Base-by-base conservation (phyloP, 192 early-diverging fungal species). In the Globomyces pollinis-pini region DNA sequence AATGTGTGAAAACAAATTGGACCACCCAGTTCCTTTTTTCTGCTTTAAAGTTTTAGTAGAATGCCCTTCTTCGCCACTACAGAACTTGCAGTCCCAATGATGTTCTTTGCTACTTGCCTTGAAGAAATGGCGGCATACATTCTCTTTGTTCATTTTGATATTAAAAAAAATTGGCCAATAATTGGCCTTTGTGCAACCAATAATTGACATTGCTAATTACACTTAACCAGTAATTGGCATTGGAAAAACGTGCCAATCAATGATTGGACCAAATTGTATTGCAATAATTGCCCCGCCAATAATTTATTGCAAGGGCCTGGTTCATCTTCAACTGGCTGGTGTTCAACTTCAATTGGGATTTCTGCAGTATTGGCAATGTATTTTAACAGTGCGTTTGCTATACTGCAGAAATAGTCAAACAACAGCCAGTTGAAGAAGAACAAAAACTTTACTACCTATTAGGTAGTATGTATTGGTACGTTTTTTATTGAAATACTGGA, bases 51-150 rank as follows among this genome's bases (percentile, higher is more conserved):
- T 16, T 42, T 42, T 42, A 9, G 41, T 16, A 42, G 15, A 5
- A 9, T 42, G 41, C 18, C 41, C 41, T 12, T 42, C 41, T n/a
- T n/a, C n/a, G 18, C 11, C 41, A 42, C 41, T 42, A 42, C 41
- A 42, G 18, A 42, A 42, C 18, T 42, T 42, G 41, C 41, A 42
- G 18, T 42, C 41, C 41, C 41, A 42, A 42, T 42, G 18, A 5
- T 42, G 15, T 3, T 42, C 41, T 42, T 42, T 42, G 3, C 11
- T 42, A 16, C 15, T 16, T 42, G 11, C 18, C 41, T 42, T 42
- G 41, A 42, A 42, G 41, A 36, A 36, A 36, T n/a, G n/a, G n/a
- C n/a, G n/a, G n/a, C n/a, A n/a, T 42, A 42, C 41, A 42, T 16
- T 16, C 8, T 16, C 18, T 18, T 42, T 42, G 41, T 12, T 42